Base-by-base conservation (phyloP, 768 basidiomycete species). In the Tylopilus vinaceipallidus region DNA sequence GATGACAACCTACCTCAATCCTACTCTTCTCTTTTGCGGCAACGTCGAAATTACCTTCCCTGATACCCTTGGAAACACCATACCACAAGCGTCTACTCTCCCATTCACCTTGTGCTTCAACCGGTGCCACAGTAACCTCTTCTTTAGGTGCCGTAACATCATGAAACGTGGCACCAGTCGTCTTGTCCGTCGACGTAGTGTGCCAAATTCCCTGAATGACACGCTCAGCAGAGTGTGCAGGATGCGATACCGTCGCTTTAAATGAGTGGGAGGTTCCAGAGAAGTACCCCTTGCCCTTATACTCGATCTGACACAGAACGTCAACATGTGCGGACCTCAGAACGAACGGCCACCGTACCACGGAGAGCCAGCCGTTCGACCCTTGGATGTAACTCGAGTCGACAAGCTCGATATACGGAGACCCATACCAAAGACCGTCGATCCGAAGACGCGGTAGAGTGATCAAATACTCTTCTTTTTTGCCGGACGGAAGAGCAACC, bases 241-340 rank as follows among this genome's bases (percentile, higher is more conserved):
- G 75, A 11, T 80, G 80, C 0, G 77, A 65, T n/a, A 92, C 66
- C 1, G 76, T 76, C 10, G 95, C 92, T 68, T 93, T 95, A 81
- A 94, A 97, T 3, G 84, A 75, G 72, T 99, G 95, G 4, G 91
- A 83, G 67, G 93, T 95, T 47, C 95, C 95, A 30, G 83, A 81
- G 66, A 98, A 91, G 73, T 95, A 98, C 23, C 95, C 95, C 63
- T 91, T 92, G 68, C 95, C 95, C 65, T 93, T 92, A 78, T 95
- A 98, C 57, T 95, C 91, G 67, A 98, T 85, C 66, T 78, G 62
- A 65, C 49, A 66, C 12, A 72, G 69, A 26, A 71, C 72, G 44
- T 79, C 72, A 55, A 74, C 26, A 56, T 33, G 26, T 38, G 20
- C 2, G 22, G n/a, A 39, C 34, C 27, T n/a, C 8, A 24, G 38